Percentiles rank a stretch among this genome's conserved stretches.
Conservation (phyloP, 805 yeast species). For the Pichia sporocuriosa region DNA sequence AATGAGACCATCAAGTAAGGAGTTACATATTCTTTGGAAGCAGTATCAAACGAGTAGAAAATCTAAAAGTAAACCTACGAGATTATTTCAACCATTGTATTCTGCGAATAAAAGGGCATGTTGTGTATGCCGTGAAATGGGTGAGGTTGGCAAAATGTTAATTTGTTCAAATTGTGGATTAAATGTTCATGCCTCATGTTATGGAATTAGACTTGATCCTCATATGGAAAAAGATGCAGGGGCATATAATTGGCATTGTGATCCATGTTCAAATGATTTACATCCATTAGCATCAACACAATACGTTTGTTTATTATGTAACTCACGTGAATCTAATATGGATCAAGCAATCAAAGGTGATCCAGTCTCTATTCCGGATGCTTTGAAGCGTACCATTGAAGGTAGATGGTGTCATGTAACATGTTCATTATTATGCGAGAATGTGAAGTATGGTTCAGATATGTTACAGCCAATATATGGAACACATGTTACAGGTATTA, state of each 20-base stretch:
- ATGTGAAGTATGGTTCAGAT: conserved; percentile 36
- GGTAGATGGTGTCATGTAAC: conserved; percentile 74
- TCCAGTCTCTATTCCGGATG: conserved; percentile 46
- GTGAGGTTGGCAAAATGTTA: conserved; percentile 34
- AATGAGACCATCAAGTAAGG: conserved; percentile 18
- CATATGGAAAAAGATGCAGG: conserved; percentile 9
- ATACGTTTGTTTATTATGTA: conserved; percentile 64
- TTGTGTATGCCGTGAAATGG: conserved; percentile 46
- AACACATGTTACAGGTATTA: conserved; percentile 25
- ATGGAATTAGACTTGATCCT: conserved; percentile 39
- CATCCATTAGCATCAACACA: conserved; percentile 51
- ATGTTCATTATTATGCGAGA: conserved; percentile 56
- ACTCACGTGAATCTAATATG: conserved; percentile 42
- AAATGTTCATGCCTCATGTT: conserved; percentile 63
- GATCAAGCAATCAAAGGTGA: conserved; percentile 39
- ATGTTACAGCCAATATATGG: conserved; percentile 44
- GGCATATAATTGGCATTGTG: conserved; percentile 65
- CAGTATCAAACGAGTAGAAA: conserved; percentile 14
- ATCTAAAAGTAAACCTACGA: conserved; percentile 7
- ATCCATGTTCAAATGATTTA: conserved; percentile 64
- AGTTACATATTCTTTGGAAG: conserved; percentile 19
- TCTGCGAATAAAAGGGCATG: conserved; percentile 36
- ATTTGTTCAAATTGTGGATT: conserved; percentile 63
- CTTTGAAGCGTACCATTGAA: conserved; percentile 56
- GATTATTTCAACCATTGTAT: conserved; percentile 17